Base-by-base conservation (phyloP, 2,329 filamentous ascomycete genomes). In the Talaromyces sp. region DNA sequence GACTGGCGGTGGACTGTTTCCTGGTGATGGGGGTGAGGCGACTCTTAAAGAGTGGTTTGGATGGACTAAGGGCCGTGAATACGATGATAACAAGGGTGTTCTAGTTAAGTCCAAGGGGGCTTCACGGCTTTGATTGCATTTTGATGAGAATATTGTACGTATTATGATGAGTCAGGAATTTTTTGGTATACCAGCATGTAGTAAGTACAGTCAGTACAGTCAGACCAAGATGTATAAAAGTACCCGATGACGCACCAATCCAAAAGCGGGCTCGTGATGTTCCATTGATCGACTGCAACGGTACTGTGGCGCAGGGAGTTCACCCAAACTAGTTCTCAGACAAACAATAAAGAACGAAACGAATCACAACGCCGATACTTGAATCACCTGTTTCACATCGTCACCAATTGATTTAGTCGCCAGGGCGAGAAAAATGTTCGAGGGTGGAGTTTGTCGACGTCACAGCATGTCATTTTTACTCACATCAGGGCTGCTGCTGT, bases 1-100 rank as follows among this genome's bases (percentile, higher is more conserved):
- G 81, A 75, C 68, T 1, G 86, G 85, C 18, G 76, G 75, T 27
- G 75, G 82, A 0, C 73, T 97, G 60, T 73, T 73, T 4, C 85
- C 90, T 1, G 91, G 92, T 0, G 78, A 87, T 28, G 91, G 90
- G 4, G 92, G 91, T 0, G 88, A 92, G 72, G 84, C 87, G 57
- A 82, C 84, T 4, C 72, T 97, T 64, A 77, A 76, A 57, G 73
- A 82, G 56, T 97, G 94, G 94, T 80, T 89, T 67, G 90, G 91
- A 0, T 96, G 92, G 91, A 82, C 79, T 63, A 84, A 80, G 68
- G 92, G 90, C 0, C 81, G 77, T 63, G 85, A 96, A 34, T 96
- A 88, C 72, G 82, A 85, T n/a, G 79, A 90, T 1, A 75, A 81
- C 31, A 78, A 85, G 31, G 89, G 89, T 0, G 87, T 85, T 0